A percentile compares a stretch with the other conserved stretches of the same genome.
These are phyloP conservation scores for Scedosporium dehoogii DNA, from an alignment of 2,329 filamentous ascomycete genomes.

Conservation along the genomic window DNA sequence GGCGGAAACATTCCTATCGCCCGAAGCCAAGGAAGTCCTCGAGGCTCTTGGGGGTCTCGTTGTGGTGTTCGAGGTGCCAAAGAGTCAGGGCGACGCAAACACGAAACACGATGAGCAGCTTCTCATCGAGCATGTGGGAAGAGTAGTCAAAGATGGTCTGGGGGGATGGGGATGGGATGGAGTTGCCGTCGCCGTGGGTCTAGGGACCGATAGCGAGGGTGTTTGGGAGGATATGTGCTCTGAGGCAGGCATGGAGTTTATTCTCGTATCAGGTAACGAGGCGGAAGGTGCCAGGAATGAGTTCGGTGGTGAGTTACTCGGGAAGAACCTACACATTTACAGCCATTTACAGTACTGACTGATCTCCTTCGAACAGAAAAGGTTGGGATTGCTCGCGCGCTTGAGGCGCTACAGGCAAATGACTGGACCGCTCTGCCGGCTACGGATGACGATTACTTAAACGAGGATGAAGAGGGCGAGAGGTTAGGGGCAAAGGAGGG, in stretches of 20 bases:
- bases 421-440: slow-evolving; percentile 41
- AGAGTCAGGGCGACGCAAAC: background rate
- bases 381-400: slow-evolving; percentile 45
- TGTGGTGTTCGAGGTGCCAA: slow-evolving; percentile 23
- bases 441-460: slow-evolving; percentile 17
- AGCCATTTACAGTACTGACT: background rate
- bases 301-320: slow-evolving; percentile 40
- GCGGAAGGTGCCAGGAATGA: slow-evolving; percentile 37
- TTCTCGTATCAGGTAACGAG: slow-evolving; percentile 35
- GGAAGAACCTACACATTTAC: background rate
- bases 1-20: slow-evolving; percentile 48
- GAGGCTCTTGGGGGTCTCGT: slow-evolving; percentile 49
- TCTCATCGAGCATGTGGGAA: slow-evolving; percentile 42
- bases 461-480: slow-evolving; percentile 20
- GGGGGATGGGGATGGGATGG: slow-evolving; percentile 57
- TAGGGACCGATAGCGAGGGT: slow-evolving; percentile 53
- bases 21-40: slow-evolving; percentile 54
- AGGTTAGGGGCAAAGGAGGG: slow-evolving; percentile 17
- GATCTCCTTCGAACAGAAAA: slow-evolving; percentile 33
- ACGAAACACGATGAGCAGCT: slow-evolving; percentile 18
- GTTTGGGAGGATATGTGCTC: slow-evolving; percentile 53
- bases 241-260: slow-evolving; percentile 50
- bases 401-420: slow-evolving; percentile 55
- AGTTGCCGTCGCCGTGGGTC: slow-evolving; percentile 47
- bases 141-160: slow-evolving; percentile 45